Evolutionary conservation across 2,329 filamentous ascomycete species (phyloP), one percentile per base, ranked within the genome.

Genomic region (Monosporascus sp.): DNA sequence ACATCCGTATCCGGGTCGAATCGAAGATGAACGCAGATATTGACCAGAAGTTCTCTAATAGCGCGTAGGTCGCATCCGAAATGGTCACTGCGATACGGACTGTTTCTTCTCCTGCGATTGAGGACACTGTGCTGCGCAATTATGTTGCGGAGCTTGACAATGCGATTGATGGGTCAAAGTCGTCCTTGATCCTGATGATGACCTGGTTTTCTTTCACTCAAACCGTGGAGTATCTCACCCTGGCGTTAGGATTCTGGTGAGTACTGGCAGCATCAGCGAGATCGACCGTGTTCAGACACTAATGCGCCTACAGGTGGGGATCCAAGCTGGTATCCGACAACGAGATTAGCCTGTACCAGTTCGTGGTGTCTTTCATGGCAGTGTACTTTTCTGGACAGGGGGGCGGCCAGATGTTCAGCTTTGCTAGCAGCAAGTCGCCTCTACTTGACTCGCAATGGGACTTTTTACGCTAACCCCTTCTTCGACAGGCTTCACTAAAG

Each of bases 351-450:
- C 61, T 74, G 37, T 66, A 71, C n/a, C 60, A 74, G 44, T 78
- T 76, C 58, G 75, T 80, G 52, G 72, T 81, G 18, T 71, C 78
- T 8, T 81, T 81, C 56, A 73, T 80, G 65, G 74, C 71, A 3
- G 72, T 81, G 6, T 73, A 80, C 38, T 78, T 73, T 57, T 71
- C 70, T 0, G 74, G 70, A 0, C 72, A 77, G 65, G 70, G 70
- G 2, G 67, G 72, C 0, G 62, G 68, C 1, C 67, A 71, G 48
- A 63, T 77, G 8, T 77, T 77, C 60, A 65, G 74, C 46, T 77
- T 78, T 61, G 76, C 78, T 1, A 78, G 75, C 5, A 79, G 71
- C 61, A 49, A 62, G 64, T 50, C 59, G 2, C 55, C 28, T 20
- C 8, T 31, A 37, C 51, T 51, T 35, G 3, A 7, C 37, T 7